Evolutionary conservation across 345 rosid species (phyloP).

Genomic region (Eucalyptus globulus): DNA sequence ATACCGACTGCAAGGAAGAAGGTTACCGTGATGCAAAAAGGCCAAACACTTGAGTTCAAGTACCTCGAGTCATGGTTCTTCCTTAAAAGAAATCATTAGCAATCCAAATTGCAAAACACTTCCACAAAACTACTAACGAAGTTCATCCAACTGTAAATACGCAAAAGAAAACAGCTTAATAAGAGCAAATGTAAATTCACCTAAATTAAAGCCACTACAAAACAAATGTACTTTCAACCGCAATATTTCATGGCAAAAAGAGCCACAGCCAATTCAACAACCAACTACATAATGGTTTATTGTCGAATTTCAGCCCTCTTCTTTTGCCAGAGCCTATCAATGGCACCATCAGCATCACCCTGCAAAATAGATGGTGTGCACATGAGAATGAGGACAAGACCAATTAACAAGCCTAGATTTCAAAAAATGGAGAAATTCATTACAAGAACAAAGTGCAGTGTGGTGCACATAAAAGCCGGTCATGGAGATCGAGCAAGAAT

Average conservation of each 20-base stretch:
- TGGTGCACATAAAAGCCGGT: background rate
- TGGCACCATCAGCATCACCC: slow-evolving; percentile 48
- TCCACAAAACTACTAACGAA: background rate
- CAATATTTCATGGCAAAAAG: background rate
- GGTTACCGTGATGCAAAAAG: background rate
- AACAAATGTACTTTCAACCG: background rate
- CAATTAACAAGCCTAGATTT: background rate
- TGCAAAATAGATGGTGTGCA: background rate
- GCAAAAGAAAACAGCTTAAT: background rate
- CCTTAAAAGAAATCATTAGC: background rate
- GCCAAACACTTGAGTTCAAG: background rate
- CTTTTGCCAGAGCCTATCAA: slow-evolving; percentile 61
- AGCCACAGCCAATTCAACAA: background rate
- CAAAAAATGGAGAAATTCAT: background rate
- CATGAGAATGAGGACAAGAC: background rate
- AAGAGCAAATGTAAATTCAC: background rate
- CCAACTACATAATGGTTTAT: background rate
- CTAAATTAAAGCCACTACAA: background rate
- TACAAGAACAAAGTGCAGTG: background rate
- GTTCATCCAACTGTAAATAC: background rate
- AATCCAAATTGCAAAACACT: background rate
- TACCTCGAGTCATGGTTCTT: background rate
- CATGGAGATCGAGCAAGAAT: background rate
- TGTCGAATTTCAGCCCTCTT: slow-evolving; percentile 28
- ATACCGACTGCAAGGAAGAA: background rate